Percentiles rank a stretch among this genome's conserved stretches.
These are phyloP conservation scores for Euphorbia celastroides DNA, from an alignment of 441 rosid genomes.

Conservation along the genomic window DNA sequence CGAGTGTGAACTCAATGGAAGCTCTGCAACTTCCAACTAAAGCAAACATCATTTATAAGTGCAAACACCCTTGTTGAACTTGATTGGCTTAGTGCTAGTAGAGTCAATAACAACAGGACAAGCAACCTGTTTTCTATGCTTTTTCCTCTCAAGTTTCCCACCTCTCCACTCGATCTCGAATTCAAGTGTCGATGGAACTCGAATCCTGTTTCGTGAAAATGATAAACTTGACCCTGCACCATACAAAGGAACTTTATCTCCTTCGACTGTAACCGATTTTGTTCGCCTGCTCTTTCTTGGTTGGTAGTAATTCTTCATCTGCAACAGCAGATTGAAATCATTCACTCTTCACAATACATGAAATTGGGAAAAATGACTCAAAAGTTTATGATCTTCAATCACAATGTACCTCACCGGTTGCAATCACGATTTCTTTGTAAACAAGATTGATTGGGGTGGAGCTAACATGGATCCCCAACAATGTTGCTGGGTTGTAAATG, in stretches of 20 bases:
- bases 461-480: constrained; percentile 84
- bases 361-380: too few relatives aligned
- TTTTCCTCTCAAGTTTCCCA: constrained; percentile 78
- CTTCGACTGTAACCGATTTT: constrained; percentile 50
- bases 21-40: neutral
- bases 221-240: constrained; percentile 80
- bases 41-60: constrained; percentile 35
- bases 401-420: constrained; percentile 64
- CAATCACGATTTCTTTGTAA: constrained; percentile 59
- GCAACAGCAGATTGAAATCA: constrained; percentile 19
- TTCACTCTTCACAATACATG: too few relatives aligned
- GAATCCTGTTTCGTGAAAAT: constrained; percentile 40
- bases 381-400: neutral
- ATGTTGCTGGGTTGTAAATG: constrained; percentile 68
- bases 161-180: constrained; percentile 70
- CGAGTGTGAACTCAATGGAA: neutral
- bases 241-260: constrained; percentile 73
- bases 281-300: constrained; percentile 75
- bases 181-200: constrained; percentile 48
- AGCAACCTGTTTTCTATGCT: constrained; percentile 46
- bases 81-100: constrained; percentile 45
- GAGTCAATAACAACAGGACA: constrained; percentile 58
- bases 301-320: constrained; percentile 87
- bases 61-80: constrained; percentile 51
- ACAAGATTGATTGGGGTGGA: constrained; percentile 62